These are phyloP conservation scores for Lepidium sativum DNA, from an alignment of 345 rosid genomes.

Conservation along the genomic window DNA sequence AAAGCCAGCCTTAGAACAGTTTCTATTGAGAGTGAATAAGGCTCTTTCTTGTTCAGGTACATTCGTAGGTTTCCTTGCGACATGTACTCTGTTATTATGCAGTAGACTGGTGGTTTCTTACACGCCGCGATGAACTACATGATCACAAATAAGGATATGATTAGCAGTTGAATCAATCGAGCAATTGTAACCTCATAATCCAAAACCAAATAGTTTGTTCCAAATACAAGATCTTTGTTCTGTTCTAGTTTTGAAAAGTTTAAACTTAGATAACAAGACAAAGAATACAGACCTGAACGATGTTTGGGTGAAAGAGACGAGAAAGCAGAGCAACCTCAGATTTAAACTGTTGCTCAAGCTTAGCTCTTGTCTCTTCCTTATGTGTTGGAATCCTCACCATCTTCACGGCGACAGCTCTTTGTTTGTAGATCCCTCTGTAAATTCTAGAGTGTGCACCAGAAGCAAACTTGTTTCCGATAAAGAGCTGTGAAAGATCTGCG, in stretches of 20 bases:
- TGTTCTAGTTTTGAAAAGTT: neutral
- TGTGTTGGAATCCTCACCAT: conserved; percentile 95
- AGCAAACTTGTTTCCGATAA: conserved; percentile 95
- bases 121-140: conserved; percentile 97
- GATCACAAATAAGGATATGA: neutral
- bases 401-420: conserved; percentile 95
- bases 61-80: conserved; percentile 96
- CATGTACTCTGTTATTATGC: conserved; percentile 98
- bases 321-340: conserved; percentile 95
- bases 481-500: conserved; percentile 94
- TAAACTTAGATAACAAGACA: neutral
- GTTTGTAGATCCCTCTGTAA: conserved; percentile 93
- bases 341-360: conserved; percentile 91
- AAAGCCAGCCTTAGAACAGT: conserved; percentile 82
- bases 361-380: conserved; percentile 61
- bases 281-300: conserved; percentile 52
- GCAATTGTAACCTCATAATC: neutral
- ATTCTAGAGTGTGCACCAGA: conserved; percentile 93
- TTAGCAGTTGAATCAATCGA: neutral
- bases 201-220: neutral
- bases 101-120: conserved; percentile 91
- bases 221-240: neutral
- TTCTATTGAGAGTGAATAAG: conserved; percentile 85
- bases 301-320: conserved; percentile 86
- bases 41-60: conserved; percentile 99